These are phyloP conservation scores for Trichophyton verrucosum DNA, from an alignment of 2,329 filamentous ascomycete species.

Conservation along the genomic window DNA sequence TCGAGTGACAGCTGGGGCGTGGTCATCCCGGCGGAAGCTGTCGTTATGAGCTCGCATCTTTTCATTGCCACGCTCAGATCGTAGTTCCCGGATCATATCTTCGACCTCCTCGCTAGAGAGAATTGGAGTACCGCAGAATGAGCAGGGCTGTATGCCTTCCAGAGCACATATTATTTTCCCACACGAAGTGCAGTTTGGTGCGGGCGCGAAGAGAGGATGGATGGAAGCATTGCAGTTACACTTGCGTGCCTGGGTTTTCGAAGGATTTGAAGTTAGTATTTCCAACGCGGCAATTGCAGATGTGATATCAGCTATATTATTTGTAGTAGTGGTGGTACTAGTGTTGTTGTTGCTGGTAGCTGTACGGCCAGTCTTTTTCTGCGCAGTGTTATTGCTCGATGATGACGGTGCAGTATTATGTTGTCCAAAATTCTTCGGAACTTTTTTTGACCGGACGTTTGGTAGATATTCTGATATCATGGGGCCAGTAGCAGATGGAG, in stretches of 20 bases:
- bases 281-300: slow-evolving; percentile 81
- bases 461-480: slow-evolving; percentile 63
- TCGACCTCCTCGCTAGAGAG: slow-evolving; percentile 63
- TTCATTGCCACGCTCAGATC: slow-evolving; percentile 75
- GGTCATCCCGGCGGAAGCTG: slow-evolving; percentile 27
- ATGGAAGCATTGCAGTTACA: slow-evolving; percentile 82
- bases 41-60: slow-evolving; percentile 70
- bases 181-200: slow-evolving; percentile 83
- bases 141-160: slow-evolving; percentile 87
- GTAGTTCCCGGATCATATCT: slow-evolving; percentile 70
- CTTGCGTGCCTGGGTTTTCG: slow-evolving; percentile 50
- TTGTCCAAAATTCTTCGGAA: slow-evolving; percentile 37
- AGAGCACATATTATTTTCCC: slow-evolving; percentile 93
- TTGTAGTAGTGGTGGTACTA: slow-evolving; percentile 24
- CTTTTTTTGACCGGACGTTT: slow-evolving; percentile 46
- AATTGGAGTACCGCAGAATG: slow-evolving; percentile 68
- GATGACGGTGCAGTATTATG: slow-evolving; percentile 39
- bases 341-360: slow-evolving; percentile 14
- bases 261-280: slow-evolving; percentile 55
- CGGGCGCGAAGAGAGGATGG: slow-evolving; percentile 78
- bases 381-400: slow-evolving; percentile 22
- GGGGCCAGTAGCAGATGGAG: slow-evolving; percentile 60
- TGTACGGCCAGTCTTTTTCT: slow-evolving; percentile 29
- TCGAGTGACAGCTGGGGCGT: slow-evolving; percentile 19
- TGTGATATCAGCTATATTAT: slow-evolving; percentile 46